Evolutionary conservation across 2,329 filamentous ascomycete genomes (phyloP).

Genomic region (Elsinoe perseae): DNA sequence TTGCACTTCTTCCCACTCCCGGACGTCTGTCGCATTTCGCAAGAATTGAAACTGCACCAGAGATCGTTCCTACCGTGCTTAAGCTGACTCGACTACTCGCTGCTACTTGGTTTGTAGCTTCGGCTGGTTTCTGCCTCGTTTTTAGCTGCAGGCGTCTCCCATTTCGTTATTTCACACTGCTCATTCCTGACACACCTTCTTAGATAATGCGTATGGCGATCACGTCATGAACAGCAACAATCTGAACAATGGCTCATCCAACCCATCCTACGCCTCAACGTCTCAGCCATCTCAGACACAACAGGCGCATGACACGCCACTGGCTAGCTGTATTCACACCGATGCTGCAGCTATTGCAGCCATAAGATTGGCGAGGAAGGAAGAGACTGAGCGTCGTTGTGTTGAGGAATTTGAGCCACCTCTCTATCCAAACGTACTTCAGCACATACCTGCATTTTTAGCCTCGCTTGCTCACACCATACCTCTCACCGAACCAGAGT

Average conservation of each 20-base stretch:
- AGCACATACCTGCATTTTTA: conserved; percentile 65
- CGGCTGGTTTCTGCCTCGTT: conserved; percentile 14
- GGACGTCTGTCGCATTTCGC: background rate
- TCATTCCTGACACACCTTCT: background rate
- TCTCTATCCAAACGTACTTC: conserved; percentile 53
- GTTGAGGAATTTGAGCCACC: conserved; percentile 55
- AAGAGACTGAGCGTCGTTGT: conserved; percentile 66
- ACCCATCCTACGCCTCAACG: conserved; percentile 10
- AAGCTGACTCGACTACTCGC: background rate
- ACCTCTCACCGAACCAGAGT: conserved; percentile 60
- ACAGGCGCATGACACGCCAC: background rate
- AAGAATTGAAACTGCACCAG: background rate
- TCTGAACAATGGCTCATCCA: background rate
- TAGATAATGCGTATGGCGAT: background rate
- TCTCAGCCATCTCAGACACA: conserved; percentile 6
- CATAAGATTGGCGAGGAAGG: conserved; percentile 53
- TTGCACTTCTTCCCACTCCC: background rate
- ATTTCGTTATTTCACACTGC: background rate
- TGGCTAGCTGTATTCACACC: conserved; percentile 26
- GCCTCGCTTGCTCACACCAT: conserved; percentile 62
- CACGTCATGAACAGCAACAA: background rate
- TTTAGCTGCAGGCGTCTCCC: background rate
- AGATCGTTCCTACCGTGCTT: background rate
- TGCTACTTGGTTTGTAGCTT: conserved; percentile 1
- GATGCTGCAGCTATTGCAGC: background rate